A percentile compares a stretch with the other conserved stretches of the same genome.
Evolutionary conservation across 2,329 filamentous ascomycete genomes (phyloP).

Genomic region (Bipolaris bicolor): DNA sequence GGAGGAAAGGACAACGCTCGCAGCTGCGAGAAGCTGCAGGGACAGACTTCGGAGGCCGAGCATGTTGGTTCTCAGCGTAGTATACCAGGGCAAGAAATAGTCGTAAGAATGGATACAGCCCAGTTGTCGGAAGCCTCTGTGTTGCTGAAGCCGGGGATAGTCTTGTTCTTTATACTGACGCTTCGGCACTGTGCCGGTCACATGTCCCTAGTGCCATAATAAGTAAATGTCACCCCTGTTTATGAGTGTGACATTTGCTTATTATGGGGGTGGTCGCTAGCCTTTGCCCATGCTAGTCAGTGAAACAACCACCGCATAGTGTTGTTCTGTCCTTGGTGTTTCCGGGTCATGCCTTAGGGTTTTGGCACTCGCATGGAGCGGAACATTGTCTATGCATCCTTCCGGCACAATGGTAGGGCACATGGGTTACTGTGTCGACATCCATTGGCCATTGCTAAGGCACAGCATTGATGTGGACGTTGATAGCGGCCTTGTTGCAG

Average conservation of each 20-base stretch:
- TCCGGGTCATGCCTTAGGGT: conserved; percentile 10
- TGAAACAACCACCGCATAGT: neutral
- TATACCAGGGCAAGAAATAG: neutral
- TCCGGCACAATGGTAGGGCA: conserved; percentile 5
- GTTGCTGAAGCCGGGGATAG: neutral
- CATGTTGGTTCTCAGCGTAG: conserved; percentile 23
- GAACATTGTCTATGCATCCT: neutral
- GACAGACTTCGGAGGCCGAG: conserved; percentile 29
- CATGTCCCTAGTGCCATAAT: no score
- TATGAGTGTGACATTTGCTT: no score
- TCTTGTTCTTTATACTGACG: conserved; percentile 3
- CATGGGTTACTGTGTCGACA: conserved; percentile 6
- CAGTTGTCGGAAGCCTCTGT: neutral
- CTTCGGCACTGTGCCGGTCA: neutral
- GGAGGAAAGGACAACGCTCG: conserved; percentile 29
- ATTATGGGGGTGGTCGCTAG: no score
- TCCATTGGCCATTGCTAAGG: conserved; percentile 12
- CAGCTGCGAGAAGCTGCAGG: conserved; percentile 30
- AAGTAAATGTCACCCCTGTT: no score
- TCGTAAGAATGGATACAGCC: neutral
- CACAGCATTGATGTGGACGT: neutral
- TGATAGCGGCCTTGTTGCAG: conserved; percentile 9
- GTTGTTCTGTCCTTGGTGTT: neutral
- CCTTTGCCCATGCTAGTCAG: neutral
- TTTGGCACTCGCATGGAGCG: conserved; percentile 4